Evolutionary conservation across 805 yeast genomes (phyloP), one percentile per base, ranked within the genome.

Genomic region (Ogataea nonfermentans): DNA sequence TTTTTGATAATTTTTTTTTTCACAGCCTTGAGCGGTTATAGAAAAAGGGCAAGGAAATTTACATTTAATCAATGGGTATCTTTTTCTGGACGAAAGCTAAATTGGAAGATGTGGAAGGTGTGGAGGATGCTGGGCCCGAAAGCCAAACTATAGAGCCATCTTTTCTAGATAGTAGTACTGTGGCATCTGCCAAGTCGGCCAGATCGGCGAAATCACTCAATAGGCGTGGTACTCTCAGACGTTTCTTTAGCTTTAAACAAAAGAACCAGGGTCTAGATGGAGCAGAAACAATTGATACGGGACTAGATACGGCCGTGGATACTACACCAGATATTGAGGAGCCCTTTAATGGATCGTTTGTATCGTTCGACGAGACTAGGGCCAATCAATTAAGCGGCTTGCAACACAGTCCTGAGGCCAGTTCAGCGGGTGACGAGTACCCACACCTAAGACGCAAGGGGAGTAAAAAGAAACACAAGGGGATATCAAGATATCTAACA

Each of bases 361-460:
- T 22, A 10, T 20, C 36, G 3, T 24, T 20, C 17, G 41, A 37
- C 20, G 35, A 37, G 4, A 13, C 35, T 8, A 9, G 29, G 19
- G n/a, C 30, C 13, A 22, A 19, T 15, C 12, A 31, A 9, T 8
- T 3, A 9, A 37, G 41, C 28, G 35, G 28, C 4, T 8, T 32
- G 14, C 28, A 13, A 11, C 11, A 24, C 12, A 32, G 22, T 15
- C 29, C 29, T 4, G 29, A 22, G 16, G 6, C 6, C 3, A 16
- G 13, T 4, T 9, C 13, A 15, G 13, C 14, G 10, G 36, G 19
- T 13, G 36, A 35, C 12, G 39, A 42, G 14, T 45, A 41, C 27
- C 49, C 49, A 10, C 49, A 45, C 32, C 25, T 45, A 33, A 35
- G 37, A 25, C 32, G 49, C 20, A 32, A 24, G 4, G 40, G 32